Evolutionary conservation across 208 protist species (phyloP), one percentile per base, ranked within the genome.

Genomic region (Trypanosoma cruzi): DNA sequence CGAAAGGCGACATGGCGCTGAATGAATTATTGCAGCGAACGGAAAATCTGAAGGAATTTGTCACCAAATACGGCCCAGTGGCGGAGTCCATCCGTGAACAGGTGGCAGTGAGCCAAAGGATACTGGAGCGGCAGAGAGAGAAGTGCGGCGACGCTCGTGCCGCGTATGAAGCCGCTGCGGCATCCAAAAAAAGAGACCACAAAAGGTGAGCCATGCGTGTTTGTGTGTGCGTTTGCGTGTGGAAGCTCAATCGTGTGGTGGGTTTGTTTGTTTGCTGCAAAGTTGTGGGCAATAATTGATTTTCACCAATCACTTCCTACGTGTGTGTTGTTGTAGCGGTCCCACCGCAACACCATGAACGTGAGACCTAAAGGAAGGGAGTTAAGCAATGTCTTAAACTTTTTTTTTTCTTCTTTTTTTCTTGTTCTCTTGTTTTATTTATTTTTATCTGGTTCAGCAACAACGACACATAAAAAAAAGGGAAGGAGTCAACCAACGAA

Each of bases 1-100:
- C 36, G 52, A 57, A 7, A 28, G 71, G 71, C 16, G 64, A 77
- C 44, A 54, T 37, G 29, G 64, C 71, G 22, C 50, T 70, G 31
- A 29, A 53, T 44, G 57, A 60, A n/a, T 24, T 71, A 26, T 18
- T 61, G 32, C 31, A 61, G 34, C 18, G 40, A 28, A 58, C 50
- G 34, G 56, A 64, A 14, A 32, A 69, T 40, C 0, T 70, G 29
- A 67, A 64, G 50, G 31, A 34, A 2, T 71, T 68, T 66, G 60
- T 77, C 28, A 46, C 26, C 14, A 49, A 64, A 24, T 58, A 66
- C 34, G n/a, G 31, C 5, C 36, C 60, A 54, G 16, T 63, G 18
- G 69, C 59, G 29, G 42, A 42, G 28, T 50, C 44, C 4, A 22
- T 68, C 13, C 29, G 50, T 28, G 60, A 62, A 59, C 61, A 74